These are phyloP conservation scores for Suillus subluteus DNA, from an alignment of 768 basidiomycete genomes.

Conservation along the genomic window DNA sequence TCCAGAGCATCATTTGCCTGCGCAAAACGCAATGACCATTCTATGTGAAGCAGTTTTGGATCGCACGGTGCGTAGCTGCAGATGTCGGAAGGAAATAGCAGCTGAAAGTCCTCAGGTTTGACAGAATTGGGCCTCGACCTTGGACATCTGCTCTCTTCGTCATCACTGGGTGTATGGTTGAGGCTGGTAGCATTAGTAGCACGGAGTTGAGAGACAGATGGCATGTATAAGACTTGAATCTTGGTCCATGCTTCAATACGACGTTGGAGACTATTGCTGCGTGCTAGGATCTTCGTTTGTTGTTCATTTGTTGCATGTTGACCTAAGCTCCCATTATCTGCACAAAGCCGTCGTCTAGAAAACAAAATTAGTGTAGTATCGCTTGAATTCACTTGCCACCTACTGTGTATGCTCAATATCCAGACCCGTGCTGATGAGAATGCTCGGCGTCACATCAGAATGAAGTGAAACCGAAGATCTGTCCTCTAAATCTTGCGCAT, in stretches of 20 bases:
- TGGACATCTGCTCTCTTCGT: background rate
- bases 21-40: too few relatives aligned
- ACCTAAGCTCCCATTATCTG: background rate
- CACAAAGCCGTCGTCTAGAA: background rate
- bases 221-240: constrained; percentile 14
- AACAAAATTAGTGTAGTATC: background rate
- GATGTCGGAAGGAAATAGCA: background rate
- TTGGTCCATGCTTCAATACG: constrained; percentile 9
- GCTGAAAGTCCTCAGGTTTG: background rate
- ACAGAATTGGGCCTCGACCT: background rate
- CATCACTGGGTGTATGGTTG: background rate
- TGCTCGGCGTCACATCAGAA: constrained; percentile 22
- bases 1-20: too few relatives aligned
- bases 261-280: constrained; percentile 4
- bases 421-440: constrained; percentile 33
- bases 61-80: background rate
- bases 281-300: background rate
- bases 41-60: too few relatives aligned
- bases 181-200: background rate
- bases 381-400: constrained; percentile 15
- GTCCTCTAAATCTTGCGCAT: constrained; percentile 16
- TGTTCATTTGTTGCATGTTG: constrained; percentile 4
- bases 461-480: background rate
- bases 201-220: constrained; percentile 2
- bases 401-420: constrained; percentile 41